Conservation (phyloP, 2,329 filamentous ascomycete genomes). For the Xenosphaeropsis pyriputrescens region DNA sequence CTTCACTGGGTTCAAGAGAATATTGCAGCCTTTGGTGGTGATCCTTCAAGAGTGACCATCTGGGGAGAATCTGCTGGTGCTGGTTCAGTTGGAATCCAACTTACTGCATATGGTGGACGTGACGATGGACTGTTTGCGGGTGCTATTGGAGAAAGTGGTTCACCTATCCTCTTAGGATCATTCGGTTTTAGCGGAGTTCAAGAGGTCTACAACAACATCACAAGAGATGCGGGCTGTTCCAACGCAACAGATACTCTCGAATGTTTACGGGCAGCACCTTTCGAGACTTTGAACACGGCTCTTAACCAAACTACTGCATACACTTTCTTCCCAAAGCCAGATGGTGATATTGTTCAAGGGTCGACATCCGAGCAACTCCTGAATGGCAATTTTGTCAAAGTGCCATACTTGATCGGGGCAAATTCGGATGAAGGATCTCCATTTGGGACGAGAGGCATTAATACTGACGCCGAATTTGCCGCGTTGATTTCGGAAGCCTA, state of each 20-base stretch:
- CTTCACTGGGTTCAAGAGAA: slow-evolving; percentile 44
- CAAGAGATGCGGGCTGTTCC: slow-evolving; percentile 15
- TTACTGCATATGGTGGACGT: slow-evolving; percentile 38
- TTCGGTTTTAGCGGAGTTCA: slow-evolving; percentile 13
- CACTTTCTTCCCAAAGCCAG: slow-evolving; percentile 18
- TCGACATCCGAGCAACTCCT: slow-evolving; percentile 16
- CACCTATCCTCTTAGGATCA: slow-evolving; percentile 3
- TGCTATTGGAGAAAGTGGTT: slow-evolving; percentile 36
- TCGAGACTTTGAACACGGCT: slow-evolving; percentile 17
- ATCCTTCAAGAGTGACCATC: slow-evolving; percentile 24
- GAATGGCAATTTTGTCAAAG: slow-evolving; percentile 19
- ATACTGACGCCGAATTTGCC: slow-evolving; percentile 35
- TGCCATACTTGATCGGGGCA: slow-evolving; percentile 27
- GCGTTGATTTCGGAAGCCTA: not conserved
- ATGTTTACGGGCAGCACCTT: slow-evolving; percentile 16
- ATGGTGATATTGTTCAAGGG: slow-evolving; percentile 21
- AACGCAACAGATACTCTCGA: slow-evolving; percentile 3
- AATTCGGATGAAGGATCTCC: slow-evolving; percentile 21
- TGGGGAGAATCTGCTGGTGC: slow-evolving; percentile 30
- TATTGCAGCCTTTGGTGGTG: slow-evolving; percentile 28
- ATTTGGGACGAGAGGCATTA: slow-evolving; percentile 33
- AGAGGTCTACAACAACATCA: slow-evolving; percentile 19
- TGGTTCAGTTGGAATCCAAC: slow-evolving; percentile 32
- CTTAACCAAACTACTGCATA: slow-evolving; percentile 14
- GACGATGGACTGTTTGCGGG: slow-evolving; percentile 37